phyloP scores from a whole-genome alignment of 2,329 filamentous ascomycete species.

The Coniochaeta sp. region DNA sequence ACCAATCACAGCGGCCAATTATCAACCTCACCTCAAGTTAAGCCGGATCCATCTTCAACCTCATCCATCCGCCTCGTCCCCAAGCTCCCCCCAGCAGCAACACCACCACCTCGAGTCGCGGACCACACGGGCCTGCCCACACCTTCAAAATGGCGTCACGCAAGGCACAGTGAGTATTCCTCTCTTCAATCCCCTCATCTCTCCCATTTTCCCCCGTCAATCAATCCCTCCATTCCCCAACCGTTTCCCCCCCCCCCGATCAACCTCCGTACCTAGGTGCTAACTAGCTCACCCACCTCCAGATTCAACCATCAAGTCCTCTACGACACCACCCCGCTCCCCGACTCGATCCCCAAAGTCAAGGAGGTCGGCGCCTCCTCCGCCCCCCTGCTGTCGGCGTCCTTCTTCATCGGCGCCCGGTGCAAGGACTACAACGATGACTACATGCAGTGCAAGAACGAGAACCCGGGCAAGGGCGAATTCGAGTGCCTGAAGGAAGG shows the following conservation, averaged over 20 bases:
- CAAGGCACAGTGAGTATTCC: conserved; percentile 46
- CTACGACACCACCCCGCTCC: conserved; percentile 93
- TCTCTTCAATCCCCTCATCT: not conserved
- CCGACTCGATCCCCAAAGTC: conserved; percentile 84
- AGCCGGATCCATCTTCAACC: conserved; percentile 9
- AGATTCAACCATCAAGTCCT: conserved; percentile 95
- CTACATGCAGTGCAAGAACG: conserved; percentile 99
- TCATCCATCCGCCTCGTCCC: conserved; percentile 8
- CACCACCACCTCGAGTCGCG: conserved; percentile 13
- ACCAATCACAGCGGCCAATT: conserved; percentile 10
- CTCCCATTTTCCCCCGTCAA: too few relatives aligned
- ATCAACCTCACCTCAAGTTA: conserved; percentile 4
- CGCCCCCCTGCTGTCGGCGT: conserved; percentile 82
- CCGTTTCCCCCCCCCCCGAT: too few relatives aligned
- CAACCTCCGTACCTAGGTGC: too few relatives aligned
- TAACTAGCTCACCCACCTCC: too few relatives aligned
- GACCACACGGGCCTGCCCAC: conserved; percentile 19
- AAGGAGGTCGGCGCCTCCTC: conserved; percentile 90
- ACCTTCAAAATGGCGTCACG: conserved; percentile 51
- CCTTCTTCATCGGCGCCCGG: conserved; percentile 94
- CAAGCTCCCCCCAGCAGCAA: conserved; percentile 11
- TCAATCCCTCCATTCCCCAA: too few relatives aligned
- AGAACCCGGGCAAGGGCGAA: conserved; percentile 85
- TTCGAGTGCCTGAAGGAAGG: conserved; percentile 94
- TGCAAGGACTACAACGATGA: conserved; percentile 97